These are phyloP conservation scores for Cicer chorassanicum DNA, from an alignment of 306 rosid genomes.

Conservation along the genomic window DNA sequence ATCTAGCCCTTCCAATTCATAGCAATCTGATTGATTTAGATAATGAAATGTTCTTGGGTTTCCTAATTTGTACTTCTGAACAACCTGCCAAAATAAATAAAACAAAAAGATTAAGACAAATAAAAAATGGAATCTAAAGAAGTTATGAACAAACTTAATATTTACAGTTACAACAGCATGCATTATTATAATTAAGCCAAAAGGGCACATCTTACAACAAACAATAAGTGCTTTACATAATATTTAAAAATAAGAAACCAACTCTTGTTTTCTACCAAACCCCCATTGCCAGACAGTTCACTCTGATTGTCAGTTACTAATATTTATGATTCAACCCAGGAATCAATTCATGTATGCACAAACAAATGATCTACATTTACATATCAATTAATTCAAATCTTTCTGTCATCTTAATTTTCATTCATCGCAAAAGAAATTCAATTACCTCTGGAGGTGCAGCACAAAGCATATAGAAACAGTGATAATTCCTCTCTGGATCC, in stretches of 20 bases:
- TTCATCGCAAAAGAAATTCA: slow-evolving; percentile 31
- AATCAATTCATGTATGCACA: slow-evolving; percentile 33
- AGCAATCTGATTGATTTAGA: slow-evolving; percentile 88
- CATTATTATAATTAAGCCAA: slow-evolving; percentile 37
- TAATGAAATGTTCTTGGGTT: slow-evolving; percentile 85
- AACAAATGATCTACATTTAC: slow-evolving; percentile 32
- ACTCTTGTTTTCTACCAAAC: slow-evolving; percentile 26
- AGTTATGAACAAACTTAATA: slow-evolving; percentile 20
- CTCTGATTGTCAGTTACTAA: slow-evolving; percentile 30
- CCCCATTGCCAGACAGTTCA: slow-evolving; percentile 30
- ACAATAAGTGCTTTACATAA: slow-evolving; percentile 12
- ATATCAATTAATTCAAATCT: slow-evolving; percentile 31
- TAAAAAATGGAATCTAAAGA: slow-evolving; percentile 31
- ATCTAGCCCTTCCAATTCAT: slow-evolving; percentile 82
- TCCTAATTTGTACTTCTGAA: slow-evolving; percentile 84
- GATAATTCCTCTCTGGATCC: slow-evolving; percentile 97
- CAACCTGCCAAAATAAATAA: slow-evolving; percentile 61
- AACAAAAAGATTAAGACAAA: slow-evolving; percentile 34
- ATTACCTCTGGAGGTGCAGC: slow-evolving; percentile 94
- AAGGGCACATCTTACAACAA: slow-evolving; percentile 26
- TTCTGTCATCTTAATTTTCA: slow-evolving; percentile 35
- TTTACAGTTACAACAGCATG: slow-evolving; percentile 10
- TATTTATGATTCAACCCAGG: slow-evolving; percentile 39
- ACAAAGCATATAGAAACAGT: slow-evolving; percentile 99
- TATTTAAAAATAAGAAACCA: slow-evolving; percentile 25